Conservation (phyloP, 345 rosid genomes). For the Euphorbia pulcherrima region DNA sequence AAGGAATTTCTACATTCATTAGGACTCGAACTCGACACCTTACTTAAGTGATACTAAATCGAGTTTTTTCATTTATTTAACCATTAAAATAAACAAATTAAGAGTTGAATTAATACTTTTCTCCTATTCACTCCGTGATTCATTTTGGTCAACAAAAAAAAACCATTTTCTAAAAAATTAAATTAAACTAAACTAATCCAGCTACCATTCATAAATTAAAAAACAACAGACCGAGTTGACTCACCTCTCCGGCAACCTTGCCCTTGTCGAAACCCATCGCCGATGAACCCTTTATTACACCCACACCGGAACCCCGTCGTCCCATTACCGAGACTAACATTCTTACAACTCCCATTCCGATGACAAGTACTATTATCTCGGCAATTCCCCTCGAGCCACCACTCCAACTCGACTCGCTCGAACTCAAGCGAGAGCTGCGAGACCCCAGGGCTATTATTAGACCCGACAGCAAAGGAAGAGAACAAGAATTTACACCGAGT, state of each 20-base stretch:
- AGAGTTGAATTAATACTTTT: neutral
- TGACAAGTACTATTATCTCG: constrained; percentile 16
- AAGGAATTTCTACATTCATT: too few relatives aligned
- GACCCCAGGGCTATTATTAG: constrained; percentile 2
- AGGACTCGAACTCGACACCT: too few relatives aligned
- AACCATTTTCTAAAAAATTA: too few relatives aligned
- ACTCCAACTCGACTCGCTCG: constrained; percentile 48
- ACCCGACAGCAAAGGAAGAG: constrained; percentile 49
- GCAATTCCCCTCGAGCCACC: constrained; percentile 64
- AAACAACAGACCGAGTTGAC: constrained; percentile 27
- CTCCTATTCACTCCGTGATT: neutral
- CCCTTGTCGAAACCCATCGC: constrained; percentile 56
- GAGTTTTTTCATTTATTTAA: neutral
- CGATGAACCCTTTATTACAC: constrained; percentile 46
- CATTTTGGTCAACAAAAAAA: neutral
- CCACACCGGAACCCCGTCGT: constrained; percentile 43
- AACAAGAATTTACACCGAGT: constrained; percentile 39
- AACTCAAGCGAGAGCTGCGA: constrained; percentile 37
- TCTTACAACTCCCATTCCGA: constrained; percentile 21
- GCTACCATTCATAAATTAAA: neutral
- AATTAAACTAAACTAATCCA: neutral
- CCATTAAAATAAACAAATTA: neutral
- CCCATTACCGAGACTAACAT: constrained; percentile 16
- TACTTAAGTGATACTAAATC: too few relatives aligned
- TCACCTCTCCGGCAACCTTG: constrained; percentile 63